Conservation (phyloP, 139 green algal species). For the Coelastrella sp. region DNA sequence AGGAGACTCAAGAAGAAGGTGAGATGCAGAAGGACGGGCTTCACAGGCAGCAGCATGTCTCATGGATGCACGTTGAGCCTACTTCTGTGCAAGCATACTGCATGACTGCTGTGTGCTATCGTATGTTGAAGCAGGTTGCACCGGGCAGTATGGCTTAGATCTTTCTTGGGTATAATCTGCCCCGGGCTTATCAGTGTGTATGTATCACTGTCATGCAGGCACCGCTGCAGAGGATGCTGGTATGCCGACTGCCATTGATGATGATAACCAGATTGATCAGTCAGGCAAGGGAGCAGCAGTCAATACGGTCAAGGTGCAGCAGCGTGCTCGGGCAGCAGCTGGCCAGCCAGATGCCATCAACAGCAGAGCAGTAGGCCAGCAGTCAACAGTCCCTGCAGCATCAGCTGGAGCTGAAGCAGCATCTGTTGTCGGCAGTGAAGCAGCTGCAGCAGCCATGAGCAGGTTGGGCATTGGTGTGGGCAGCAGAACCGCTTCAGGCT, state of each 20-base stretch:
- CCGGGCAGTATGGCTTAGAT: neutral
- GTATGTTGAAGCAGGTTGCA: too few species aligned
- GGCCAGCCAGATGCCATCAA: neutral
- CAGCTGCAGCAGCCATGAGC: neutral
- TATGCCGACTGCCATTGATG: slow-evolving; percentile 55
- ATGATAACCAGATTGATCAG: slow-evolving; percentile 67
- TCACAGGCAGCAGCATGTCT: neutral
- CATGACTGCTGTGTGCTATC: too few species aligned
- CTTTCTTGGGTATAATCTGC: neutral
- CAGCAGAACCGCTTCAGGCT: neutral
- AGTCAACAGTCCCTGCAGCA: slow-evolving; percentile 3
- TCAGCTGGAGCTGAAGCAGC: neutral
- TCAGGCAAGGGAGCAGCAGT: slow-evolving; percentile 19
- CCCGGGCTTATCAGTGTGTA: neutral
- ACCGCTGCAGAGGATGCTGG: neutral
- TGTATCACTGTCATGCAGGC: neutral
- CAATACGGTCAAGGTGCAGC: slow-evolving; percentile 9
- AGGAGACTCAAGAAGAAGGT: slow-evolving; percentile 63
- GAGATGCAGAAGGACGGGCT: neutral
- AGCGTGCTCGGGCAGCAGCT: neutral
- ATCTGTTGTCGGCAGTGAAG: neutral
- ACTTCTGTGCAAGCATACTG: too few species aligned
- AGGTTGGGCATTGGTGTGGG: neutral
- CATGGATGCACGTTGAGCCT: too few species aligned
- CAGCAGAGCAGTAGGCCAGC: slow-evolving; percentile 24